phyloP scores from a whole-genome alignment of 2,329 filamentous ascomycete genomes.

The Exophiala sideris region DNA sequence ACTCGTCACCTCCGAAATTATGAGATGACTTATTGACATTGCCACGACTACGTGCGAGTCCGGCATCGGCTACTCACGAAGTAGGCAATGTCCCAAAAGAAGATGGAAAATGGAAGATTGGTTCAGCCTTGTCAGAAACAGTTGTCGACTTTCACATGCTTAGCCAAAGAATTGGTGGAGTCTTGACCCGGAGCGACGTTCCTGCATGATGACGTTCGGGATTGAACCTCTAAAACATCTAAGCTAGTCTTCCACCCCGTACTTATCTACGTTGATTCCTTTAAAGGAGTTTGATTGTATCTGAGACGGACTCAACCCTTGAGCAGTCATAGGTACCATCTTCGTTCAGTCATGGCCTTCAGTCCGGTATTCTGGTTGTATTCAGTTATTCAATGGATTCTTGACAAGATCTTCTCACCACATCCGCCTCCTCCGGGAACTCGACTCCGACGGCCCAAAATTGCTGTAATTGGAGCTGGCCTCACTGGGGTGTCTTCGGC shows the following conservation, averaged over 20 bases:
- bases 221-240: too few species aligned
- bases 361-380: conserved; percentile 53
- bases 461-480: conserved; percentile 68
- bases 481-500: conserved; percentile 75
- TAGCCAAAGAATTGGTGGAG: neutral
- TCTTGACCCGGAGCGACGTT: neutral
- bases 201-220: conserved; percentile 8
- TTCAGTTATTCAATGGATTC: conserved; percentile 62
- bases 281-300: too few species aligned
- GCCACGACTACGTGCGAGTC: too few species aligned
- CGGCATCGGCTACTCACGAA: too few species aligned
- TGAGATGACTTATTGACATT: too few species aligned
- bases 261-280: too few species aligned
- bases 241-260: too few species aligned
- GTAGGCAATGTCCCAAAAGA: too few species aligned
- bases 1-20: too few species aligned
- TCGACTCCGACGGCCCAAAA: conserved; percentile 59
- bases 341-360: conserved; percentile 7
- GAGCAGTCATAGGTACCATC: too few species aligned
- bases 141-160: conserved; percentile 13
- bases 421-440: conserved; percentile 60
- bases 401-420: conserved; percentile 65
- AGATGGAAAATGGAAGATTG: neutral
- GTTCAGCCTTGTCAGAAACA: neutral
- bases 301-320: too few species aligned